phyloP scores from a whole-genome alignment of 495 filamentous ascomycete species.

The Xylaria palmicola region DNA sequence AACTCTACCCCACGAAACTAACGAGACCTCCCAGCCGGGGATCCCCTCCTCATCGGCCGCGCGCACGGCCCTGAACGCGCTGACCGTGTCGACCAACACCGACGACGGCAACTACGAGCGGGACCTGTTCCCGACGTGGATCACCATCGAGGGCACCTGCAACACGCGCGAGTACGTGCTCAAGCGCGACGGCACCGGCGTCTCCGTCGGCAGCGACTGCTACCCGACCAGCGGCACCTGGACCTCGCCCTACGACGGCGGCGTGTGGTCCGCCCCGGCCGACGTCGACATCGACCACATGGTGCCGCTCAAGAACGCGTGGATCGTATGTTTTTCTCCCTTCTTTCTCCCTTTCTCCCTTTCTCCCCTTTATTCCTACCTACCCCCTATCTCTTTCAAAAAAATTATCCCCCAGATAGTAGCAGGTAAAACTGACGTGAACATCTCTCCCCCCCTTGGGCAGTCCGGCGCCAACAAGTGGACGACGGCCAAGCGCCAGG shows the following conservation, averaged over 20 bases:
- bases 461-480: constrained; percentile 53
- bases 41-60: constrained; percentile 58
- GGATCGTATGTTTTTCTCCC: constrained; percentile 51
- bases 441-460: no score
- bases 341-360: not conserved
- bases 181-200: constrained; percentile 63
- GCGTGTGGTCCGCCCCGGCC: constrained; percentile 60
- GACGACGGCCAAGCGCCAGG: constrained; percentile 61
- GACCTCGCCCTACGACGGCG: constrained; percentile 68
- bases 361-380: not conserved
- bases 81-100: constrained; percentile 54
- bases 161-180: constrained; percentile 64
- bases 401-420: no score
- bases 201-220: constrained; percentile 53
- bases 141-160: constrained; percentile 59
- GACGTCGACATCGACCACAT: constrained; percentile 78
- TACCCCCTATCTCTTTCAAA: not conserved
- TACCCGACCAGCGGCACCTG: constrained; percentile 59
- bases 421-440: no score
- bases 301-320: constrained; percentile 71
- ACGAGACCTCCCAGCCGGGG: constrained; percentile 42
- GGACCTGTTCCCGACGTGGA: constrained; percentile 68
- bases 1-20: not conserved
- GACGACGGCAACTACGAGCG: constrained; percentile 58
- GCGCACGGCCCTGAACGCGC: constrained; percentile 48